Base-by-base conservation (phyloP, 2,329 filamentous ascomycete species). In the Aureobasidium sp. region DNA sequence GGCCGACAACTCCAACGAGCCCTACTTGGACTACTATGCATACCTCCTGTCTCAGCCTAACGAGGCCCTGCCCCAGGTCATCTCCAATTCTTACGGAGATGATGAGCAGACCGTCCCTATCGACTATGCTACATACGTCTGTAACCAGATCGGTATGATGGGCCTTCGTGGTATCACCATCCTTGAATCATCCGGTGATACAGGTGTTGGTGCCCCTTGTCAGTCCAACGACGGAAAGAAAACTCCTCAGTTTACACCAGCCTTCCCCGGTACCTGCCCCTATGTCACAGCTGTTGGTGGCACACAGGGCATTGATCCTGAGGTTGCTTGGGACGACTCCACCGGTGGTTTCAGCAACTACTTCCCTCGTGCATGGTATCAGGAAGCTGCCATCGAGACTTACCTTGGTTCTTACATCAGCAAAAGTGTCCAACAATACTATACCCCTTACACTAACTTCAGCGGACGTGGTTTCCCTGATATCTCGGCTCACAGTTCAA, bases 71-170 rank as follows among this genome's bases (percentile, higher is more conserved):
- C 86, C 87, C 0, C 80, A 84, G 62, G 81, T 84, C 9, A 79
- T 89, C 67, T 82, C 79, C 51, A 83, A 82, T 13, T 87, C 84
- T 0, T 89, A 88, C 69, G 84, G 84, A 51, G 84, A 87, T 63
- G 79, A 82, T 60, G 85, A 88, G 71, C 82, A 87, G 69, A 80
- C 78, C 3, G 76, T 88, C 0, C 86, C 86, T 0, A 68, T 75
- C 4, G 77, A 79, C 17, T 89, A 88, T 68, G 82, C 83, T 17
- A 74, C 76, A 47, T 79, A 79, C 47, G 83, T 87, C 17, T 89
- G 86, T 76, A 80, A 82, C 65, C 75, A 85, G 68, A 85, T 87
- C 67, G 83, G 81, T 61, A 80, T 86, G 67, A 82, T 88, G 56
- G 85, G 84, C 15, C 80, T 83, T 0, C 83, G 85, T 46, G 87